Percentiles rank a stretch among this genome's conserved stretches.
These are phyloP conservation scores for Penicillium sp. DNA, from an alignment of 2,329 filamentous ascomycete species.

Conservation along the genomic window DNA sequence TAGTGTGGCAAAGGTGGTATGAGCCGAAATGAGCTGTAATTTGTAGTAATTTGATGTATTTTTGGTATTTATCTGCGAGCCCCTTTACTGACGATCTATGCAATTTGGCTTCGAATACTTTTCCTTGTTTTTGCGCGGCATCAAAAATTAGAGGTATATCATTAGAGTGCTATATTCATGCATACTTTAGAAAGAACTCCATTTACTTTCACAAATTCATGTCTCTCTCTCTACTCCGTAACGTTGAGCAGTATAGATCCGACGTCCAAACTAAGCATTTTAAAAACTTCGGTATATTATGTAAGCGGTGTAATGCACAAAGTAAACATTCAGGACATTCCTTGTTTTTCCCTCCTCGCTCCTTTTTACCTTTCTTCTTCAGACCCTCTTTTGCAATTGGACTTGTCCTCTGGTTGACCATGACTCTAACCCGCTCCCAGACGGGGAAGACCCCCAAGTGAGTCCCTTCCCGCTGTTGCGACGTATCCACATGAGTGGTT, in stretches of 20 bases:
- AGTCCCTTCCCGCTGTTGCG: constrained; percentile 27
- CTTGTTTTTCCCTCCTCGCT: constrained; percentile 11
- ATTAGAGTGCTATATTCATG: no score
- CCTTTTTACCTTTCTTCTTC: constrained; percentile 5
- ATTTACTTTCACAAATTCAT: background rate
- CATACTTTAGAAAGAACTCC: no score
- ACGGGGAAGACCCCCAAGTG: constrained; percentile 55
- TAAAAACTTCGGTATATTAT: background rate
- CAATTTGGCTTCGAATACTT: background rate
- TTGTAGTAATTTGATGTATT: background rate
- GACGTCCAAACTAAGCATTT: background rate
- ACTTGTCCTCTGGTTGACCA: constrained; percentile 25
- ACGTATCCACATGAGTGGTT: constrained; percentile 15
- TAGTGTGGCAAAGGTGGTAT: no score
- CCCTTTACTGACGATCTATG: background rate
- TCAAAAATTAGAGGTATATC: no score
- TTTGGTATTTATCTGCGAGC: background rate
- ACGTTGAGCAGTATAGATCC: no score
- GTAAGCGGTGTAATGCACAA: constrained; percentile 1
- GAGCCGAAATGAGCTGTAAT: background rate
- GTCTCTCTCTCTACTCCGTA: background rate
- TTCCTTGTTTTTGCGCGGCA: no score
- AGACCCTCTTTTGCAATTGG: constrained; percentile 15
- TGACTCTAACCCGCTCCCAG: constrained; percentile 54
- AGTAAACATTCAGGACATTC: constrained; percentile 22